Conservation (phyloP, 2,329 filamentous ascomycete genomes). For the Aschersonia sp. region DNA sequence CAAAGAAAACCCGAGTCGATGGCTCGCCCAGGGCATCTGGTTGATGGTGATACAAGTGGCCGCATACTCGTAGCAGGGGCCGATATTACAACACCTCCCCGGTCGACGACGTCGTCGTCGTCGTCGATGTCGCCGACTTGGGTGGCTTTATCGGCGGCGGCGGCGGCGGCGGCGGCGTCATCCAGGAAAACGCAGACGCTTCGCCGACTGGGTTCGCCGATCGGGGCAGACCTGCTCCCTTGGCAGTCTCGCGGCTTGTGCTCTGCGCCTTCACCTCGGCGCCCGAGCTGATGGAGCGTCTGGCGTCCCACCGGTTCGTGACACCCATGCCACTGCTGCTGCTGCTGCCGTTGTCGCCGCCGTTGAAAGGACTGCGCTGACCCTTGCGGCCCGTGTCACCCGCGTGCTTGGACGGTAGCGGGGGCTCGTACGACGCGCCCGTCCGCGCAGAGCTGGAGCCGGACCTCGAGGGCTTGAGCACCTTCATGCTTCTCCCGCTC, state of each 20-base stretch:
- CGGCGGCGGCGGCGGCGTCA: conserved; percentile 40
- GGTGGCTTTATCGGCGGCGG: conserved; percentile 20
- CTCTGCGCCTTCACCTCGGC: conserved; percentile 21
- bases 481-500: conserved; percentile 65
- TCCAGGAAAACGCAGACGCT: conserved; percentile 90
- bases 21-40: too few relatives aligned
- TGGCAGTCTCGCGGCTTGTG: conserved; percentile 22
- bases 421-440: conserved; percentile 36
- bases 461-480: conserved; percentile 65
- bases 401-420: conserved; percentile 26
- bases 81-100: neutral
- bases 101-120: neutral
- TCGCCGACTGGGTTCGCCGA: conserved; percentile 74
- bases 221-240: conserved; percentile 30
- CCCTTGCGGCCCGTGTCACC: conserved; percentile 40
- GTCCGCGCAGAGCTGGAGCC: conserved; percentile 35
- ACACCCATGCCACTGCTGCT: conserved; percentile 8
- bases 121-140: conserved; percentile 15
- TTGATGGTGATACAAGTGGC: too few relatives aligned
- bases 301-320: conserved; percentile 36
- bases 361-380: conserved; percentile 21
- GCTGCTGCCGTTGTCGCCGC: conserved; percentile 13
- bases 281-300: conserved; percentile 31
- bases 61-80: neutral
- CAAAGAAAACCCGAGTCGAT: too few relatives aligned